Conservation (phyloP, 2,329 filamentous ascomycete genomes). For the Fusarium beomiforme region DNA sequence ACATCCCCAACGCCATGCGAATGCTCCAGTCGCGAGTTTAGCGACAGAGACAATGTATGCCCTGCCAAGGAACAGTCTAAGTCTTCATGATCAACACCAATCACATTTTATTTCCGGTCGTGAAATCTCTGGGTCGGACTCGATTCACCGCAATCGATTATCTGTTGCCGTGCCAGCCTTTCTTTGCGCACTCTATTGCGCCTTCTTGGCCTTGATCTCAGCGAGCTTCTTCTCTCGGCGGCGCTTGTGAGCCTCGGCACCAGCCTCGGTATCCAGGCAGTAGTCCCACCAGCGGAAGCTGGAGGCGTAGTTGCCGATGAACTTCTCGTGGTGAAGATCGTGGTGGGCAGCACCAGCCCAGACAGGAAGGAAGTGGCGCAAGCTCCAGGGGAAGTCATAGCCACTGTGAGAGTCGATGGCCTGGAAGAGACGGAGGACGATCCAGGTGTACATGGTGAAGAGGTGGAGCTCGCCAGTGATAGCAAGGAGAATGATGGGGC, state of each 20-base stretch:
- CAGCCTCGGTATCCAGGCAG: slow-evolving; percentile 90
- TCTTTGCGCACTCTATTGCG: slow-evolving; percentile 59
- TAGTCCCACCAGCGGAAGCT: slow-evolving; percentile 99
- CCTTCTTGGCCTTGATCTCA: slow-evolving; percentile 72
- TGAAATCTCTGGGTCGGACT: slow-evolving; percentile 16
- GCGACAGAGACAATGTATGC: slow-evolving; percentile 32
- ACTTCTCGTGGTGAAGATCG: slow-evolving; percentile 97
- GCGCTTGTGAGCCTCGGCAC: slow-evolving; percentile 84
- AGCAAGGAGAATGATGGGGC: slow-evolving; percentile 84
- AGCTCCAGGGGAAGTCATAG: slow-evolving; percentile 97
- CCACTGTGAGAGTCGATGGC: slow-evolving; percentile 97
- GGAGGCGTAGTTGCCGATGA: slow-evolving; percentile 97
- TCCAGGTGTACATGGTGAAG: slow-evolving; percentile 98
- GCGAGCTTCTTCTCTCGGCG: slow-evolving; percentile 81
- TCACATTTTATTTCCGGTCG: slow-evolving; percentile 8
- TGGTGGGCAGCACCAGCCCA: slow-evolving; percentile 98
- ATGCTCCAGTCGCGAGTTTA: slow-evolving; percentile 38
- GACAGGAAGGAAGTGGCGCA: slow-evolving; percentile 95
- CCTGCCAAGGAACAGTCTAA: slow-evolving; percentile 33
- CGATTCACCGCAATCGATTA: slow-evolving; percentile 41
- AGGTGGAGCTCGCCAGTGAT: slow-evolving; percentile 91
- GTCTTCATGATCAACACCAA: slow-evolving; percentile 37
- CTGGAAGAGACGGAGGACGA: slow-evolving; percentile 91
- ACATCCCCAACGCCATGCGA: slow-evolving; percentile 46
- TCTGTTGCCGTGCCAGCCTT: slow-evolving; percentile 4